Base-by-base conservation (phyloP, 441 rosid species). In the Gossypium laxum region DNA sequence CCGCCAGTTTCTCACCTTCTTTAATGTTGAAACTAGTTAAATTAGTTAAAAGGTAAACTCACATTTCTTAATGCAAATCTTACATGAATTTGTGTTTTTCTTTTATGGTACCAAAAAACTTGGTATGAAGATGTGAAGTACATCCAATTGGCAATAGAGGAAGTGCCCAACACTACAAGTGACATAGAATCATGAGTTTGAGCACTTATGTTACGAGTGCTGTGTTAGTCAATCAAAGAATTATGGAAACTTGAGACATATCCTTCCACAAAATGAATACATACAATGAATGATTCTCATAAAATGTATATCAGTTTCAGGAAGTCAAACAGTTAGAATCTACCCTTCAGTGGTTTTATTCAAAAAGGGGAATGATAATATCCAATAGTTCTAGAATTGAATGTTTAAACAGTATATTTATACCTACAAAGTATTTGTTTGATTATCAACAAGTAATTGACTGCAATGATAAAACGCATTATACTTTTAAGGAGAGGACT, bases 111-210 rank as follows among this genome's bases (percentile, higher is more conserved):
- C 7, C 7, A n/a, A 4, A 30, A 5, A 30, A 30, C 38, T 30
- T 30, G 51, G 14, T 2, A 62, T 2, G 7, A 5, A 7, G 54
- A 14, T 26, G 1, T 17, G 10, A 28, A 5, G 38, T 30, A 32
- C 47, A 65, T 2, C 58, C 62, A 72, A 72, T 17, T 43, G 34
- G 58, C 69, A 47, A 4, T 34, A 34, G 28, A 62, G 28, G 50
- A 18, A 54, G 72, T 62, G 50, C 51, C 2, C 58, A 54, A 19
- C 41, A 69, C 34, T 14, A 11, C 59, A 22, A 15, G 69, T 68
- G 5, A 62, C 4, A 60, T 30, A 48, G n/a, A 69, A 72, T 71
- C 72, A 71, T 69, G 72, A 55, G 18, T 57, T 63, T 50, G 17
- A 51, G 70, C 75, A 34, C 78, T 48, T 21, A n/a, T 48, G 0